Evolutionary conservation across 768 basidiomycete genomes (phyloP), one percentile per base, ranked within the genome.

Genomic region (Trametes villosa): DNA sequence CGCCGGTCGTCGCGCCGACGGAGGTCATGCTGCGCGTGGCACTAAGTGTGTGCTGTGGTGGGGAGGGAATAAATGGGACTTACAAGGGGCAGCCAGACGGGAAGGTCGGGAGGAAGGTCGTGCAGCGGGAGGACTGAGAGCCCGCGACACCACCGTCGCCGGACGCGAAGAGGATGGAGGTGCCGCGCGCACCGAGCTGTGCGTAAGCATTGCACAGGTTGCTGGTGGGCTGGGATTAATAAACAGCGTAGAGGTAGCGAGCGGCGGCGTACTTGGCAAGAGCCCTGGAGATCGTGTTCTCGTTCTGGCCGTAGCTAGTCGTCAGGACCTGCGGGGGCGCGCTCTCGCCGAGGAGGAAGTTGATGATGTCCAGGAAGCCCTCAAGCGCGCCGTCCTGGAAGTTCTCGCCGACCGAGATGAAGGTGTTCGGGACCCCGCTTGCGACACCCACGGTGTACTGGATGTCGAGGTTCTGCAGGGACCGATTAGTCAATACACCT

Each of bases 221-320:
- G 53, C 73, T 75, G 54, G 9, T 17, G 1, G 18, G 1, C 52
- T 49, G 9, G 4, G 24, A 30, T 15, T 18, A 3, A 31, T 36
- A 6, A 17, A 24, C 30, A n/a, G 18, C 18, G 13, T 4, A 3
- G 7, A n/a, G 2, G 6, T 24, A 24, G 5, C 15, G 45, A 20
- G 12, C 24, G n/a, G 2, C 26, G n/a, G 67, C 69, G 26, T 52
- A 75, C 74, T 62, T 68, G n/a, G 71, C 70, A 15, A 72, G 29
- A 7, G 22, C 50, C 8, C 26, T 71, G 67, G 22, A 75, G 57
- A 15, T 57, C 57, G 34, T 65, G 50, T n/a, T n/a, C 66, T 76
- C 76, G 59, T 77, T 62, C 31, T 63, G 52, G 9, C 82, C 86
- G 67, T 91, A 92, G 63, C 86, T 88, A 0, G 87, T 91, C 0